These are phyloP conservation scores for Erysimum pusillum DNA, from an alignment of 441 rosid species.

Conservation along the genomic window DNA sequence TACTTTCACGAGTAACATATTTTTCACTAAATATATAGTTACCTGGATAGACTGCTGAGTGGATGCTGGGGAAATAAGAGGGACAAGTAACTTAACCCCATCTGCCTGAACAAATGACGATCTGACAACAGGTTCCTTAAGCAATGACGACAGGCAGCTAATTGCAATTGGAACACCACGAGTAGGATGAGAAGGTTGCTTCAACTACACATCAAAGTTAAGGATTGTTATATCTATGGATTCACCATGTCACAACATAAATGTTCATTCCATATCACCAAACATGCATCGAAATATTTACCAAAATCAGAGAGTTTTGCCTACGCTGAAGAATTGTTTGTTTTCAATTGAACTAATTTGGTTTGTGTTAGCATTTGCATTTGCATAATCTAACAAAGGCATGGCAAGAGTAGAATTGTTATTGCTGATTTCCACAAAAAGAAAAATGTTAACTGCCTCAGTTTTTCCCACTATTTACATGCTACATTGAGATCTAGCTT, in stretches of 20 bases:
- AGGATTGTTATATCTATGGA: slow-evolving; percentile 43
- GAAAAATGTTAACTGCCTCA: slow-evolving; percentile 10
- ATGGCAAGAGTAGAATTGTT: background rate
- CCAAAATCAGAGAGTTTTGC: background rate
- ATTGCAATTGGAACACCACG: slow-evolving; percentile 81
- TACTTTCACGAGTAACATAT: background rate
- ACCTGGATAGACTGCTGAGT: slow-evolving; percentile 99
- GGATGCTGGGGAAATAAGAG: slow-evolving; percentile 91
- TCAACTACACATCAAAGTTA: slow-evolving; percentile 60
- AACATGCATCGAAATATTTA: background rate
- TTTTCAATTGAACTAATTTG: background rate
- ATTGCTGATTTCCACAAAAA: slow-evolving; percentile 1
- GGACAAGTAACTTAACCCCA: slow-evolving; percentile 90
- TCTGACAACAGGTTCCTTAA: slow-evolving; percentile 90
- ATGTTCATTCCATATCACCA: background rate
- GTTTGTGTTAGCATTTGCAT: background rate
- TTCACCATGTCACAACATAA: background rate
- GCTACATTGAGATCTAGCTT: background rate
- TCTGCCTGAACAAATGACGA: slow-evolving; percentile 90
- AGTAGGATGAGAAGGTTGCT: slow-evolving; percentile 91
- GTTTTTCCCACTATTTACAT: background rate
- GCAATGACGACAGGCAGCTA: slow-evolving; percentile 79
- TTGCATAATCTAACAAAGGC: background rate
- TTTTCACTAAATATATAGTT: slow-evolving; percentile 18
- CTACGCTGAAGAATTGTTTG: background rate